Percentiles rank a stretch among this genome's conserved stretches.
These are phyloP conservation scores for Wallemia hederae DNA, from an alignment of 1,284 basidiomycete species.

Conservation along the genomic window DNA sequence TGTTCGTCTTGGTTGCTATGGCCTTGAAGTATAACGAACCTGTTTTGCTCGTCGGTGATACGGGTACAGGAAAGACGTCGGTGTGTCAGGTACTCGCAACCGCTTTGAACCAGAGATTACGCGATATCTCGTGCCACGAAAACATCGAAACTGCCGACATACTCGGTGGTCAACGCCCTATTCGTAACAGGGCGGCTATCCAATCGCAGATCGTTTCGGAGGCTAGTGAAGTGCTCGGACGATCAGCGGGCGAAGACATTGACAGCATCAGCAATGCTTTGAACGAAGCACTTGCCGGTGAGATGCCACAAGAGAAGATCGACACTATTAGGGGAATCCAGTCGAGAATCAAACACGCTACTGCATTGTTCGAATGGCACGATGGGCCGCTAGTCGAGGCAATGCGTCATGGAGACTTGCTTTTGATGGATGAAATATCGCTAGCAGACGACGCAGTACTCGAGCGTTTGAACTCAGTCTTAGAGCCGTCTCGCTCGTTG, in stretches of 20 bases:
- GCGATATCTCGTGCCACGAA: conserved; percentile 80
- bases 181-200: conserved; percentile 42
- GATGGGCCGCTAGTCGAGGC: conserved; percentile 82
- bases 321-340: conserved; percentile 21
- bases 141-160: conserved; percentile 98
- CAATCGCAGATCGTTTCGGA: conserved; percentile 15
- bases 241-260: conserved; percentile 1
- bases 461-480: conserved; percentile 83
- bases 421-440: conserved; percentile 89
- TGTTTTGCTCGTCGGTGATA: conserved; percentile 89
- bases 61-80: conserved; percentile 89
- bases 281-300: background rate
- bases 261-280: background rate
- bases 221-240: conserved; percentile 10
- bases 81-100: conserved; percentile 72
- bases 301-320: background rate
- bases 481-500: conserved; percentile 67
- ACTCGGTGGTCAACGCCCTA: conserved; percentile 71
- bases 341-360: conserved; percentile 19
- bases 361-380: conserved; percentile 83
- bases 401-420: conserved; percentile 59
- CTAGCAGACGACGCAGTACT: conserved; percentile 94
- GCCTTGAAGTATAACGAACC: conserved; percentile 78
- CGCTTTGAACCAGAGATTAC: conserved; percentile 30
- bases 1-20: conserved; percentile 55